Base-by-base conservation (phyloP, 2,329 filamentous ascomycete genomes). In the Neofusicoccum umdonicola region DNA sequence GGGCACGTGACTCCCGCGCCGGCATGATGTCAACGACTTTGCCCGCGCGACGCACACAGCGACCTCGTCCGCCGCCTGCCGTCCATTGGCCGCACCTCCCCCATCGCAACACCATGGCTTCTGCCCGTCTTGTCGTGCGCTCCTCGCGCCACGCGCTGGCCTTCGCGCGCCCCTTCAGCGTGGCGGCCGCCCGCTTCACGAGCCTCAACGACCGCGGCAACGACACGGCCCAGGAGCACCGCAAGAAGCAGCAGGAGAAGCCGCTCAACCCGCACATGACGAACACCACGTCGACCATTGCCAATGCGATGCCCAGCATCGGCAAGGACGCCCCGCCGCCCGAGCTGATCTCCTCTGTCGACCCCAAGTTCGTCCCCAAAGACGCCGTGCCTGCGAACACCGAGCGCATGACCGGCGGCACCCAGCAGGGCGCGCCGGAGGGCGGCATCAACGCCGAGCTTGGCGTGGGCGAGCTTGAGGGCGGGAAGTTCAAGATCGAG, bases 401-500 rank as follows among this genome's bases (percentile, higher is more conserved):
- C 8, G 83, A 88, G 73, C 81, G 84, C 66, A 88, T 88, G 84
- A 89, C 86, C 0, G 87, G 87, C 35, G 86, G 85, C 52, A 85
- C 84, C 12, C 87, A 89, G 75, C 76, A 81, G 63, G 78, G 77
- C 51, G 79, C 79, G 3, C 79, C 84, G 12, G 70, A 78, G 63
- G 72, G 78, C 71, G 85, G 85, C 73, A 17, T 47, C 44, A 60
- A 57, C n/a, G 78, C 83, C 66, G 92, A 97, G 70, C 84, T 96
- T 66, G 88, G 83, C 50, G 91, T 74, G 95, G 71, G 93, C 74
- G 92, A 97, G 83, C 87, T 97, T 73, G 88, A 96, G 76, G 92
- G 92, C 69, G 91, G 89, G 68, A 85, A 86, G 65, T 97, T 98
- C 81, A 90, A 87, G 76, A 88, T 98, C 72, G 92, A 96, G 83